Evolutionary conservation across 768 basidiomycete genomes (phyloP), one percentile per base, ranked within the genome.

Genomic region (Tulasnella sp.): DNA sequence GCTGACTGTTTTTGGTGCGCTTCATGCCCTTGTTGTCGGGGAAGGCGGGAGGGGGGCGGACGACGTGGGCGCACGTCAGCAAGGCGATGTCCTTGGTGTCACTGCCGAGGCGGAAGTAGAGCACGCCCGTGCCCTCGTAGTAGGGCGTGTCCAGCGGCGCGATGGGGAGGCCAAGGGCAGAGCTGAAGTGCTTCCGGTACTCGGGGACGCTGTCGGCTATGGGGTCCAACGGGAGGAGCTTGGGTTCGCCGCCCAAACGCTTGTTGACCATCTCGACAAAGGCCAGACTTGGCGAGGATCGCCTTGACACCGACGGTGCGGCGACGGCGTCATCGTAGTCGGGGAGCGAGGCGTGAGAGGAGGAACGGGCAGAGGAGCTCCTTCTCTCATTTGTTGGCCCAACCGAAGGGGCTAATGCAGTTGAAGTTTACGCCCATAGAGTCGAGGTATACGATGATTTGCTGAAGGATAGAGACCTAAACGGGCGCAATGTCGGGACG

Each of bases 41-140:
- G 59, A 59, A 62, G 21, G 62, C 53, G 32, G 60, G 52, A 60
- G 69, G 69, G 12, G 72, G 69, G 52, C 64, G 65, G 58, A 64
- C 67, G 49, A 73, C 72, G 58, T 74, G 73, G 39, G 64, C 63
- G 61, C 54, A 51, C 27, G 72, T 73, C 43, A 72, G 63, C 53
- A 69, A 15, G 52, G 64, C 34, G 58, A 68, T 62, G 46, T 63
- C 62, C 14, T 67, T 50, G 60, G 63, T 59, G 15, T 66, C 61
- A 6, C 46, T 62, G 61, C 62, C 55, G 23, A 62, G 53, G 62
- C 67, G 63, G 63, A 70, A 49, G 64, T 66, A 74, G 48, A 74
- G 62, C 45, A 50, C 63, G 35, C 66, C 70, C 1, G 74, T 73
- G 53, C 73, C 72, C 59, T 72, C 73, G 36, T 40, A 64, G 49